These are phyloP conservation scores for Nasturtium officinale DNA, from an alignment of 345 rosid genomes.

Conservation along the genomic window DNA sequence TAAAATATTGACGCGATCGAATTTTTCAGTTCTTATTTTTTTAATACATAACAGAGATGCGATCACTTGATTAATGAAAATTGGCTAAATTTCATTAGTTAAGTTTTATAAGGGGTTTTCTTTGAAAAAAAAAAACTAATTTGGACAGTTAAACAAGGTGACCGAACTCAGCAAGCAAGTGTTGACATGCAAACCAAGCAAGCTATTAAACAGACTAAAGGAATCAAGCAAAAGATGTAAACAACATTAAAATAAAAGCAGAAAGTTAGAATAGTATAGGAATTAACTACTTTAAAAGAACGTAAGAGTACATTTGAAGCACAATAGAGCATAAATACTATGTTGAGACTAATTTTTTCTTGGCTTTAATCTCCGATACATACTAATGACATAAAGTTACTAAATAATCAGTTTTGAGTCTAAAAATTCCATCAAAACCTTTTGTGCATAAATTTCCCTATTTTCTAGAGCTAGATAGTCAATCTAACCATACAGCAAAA, in stretches of 20 bases:
- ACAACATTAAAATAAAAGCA: background rate
- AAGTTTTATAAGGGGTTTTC: background rate
- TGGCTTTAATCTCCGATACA: background rate
- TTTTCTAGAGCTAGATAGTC: too few species aligned
- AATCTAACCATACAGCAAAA: too few species aligned
- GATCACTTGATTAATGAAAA: background rate
- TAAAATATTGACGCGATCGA: background rate
- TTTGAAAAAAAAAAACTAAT: too few species aligned
- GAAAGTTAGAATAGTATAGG: background rate
- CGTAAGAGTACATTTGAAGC: background rate
- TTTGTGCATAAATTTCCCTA: too few species aligned
- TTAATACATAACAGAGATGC: background rate
- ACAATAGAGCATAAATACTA: background rate
- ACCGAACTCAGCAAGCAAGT: background rate
- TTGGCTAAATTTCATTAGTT: background rate
- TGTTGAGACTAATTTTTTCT: background rate
- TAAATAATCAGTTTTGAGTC: background rate
- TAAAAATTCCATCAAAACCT: too few species aligned
- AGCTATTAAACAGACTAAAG: background rate
- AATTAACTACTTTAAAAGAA: too few species aligned
- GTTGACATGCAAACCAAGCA: background rate
- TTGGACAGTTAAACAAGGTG: background rate
- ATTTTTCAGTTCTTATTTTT: background rate
- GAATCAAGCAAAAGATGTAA: background rate
- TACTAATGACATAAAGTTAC: background rate